phyloP scores from a whole-genome alignment of 257 asterid species.

The Coffea canephora region DNA sequence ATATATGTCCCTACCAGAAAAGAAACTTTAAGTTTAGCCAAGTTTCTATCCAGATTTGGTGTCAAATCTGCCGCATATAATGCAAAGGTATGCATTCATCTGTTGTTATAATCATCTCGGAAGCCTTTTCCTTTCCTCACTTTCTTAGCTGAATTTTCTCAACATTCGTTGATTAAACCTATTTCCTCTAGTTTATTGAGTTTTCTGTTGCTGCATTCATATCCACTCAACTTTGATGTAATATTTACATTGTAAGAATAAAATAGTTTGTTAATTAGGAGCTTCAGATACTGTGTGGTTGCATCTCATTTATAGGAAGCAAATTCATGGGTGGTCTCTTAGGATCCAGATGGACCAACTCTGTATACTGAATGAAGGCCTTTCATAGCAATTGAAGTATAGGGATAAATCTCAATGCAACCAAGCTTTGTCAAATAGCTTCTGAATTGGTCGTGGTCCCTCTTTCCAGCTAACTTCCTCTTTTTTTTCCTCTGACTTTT shows the following conservation, averaged over 20 bases:
- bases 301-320: neutral
- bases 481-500: neutral
- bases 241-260: neutral
- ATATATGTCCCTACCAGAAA: constrained; percentile 74
- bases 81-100: constrained; percentile 56
- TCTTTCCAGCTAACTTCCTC: neutral
- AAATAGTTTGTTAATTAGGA: neutral
- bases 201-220: neutral
- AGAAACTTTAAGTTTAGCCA: constrained; percentile 63
- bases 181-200: neutral
- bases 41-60: constrained; percentile 55
- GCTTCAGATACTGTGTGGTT: neutral
- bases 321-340: neutral
- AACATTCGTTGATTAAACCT: neutral
- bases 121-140: neutral
- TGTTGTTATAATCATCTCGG: constrained; percentile 4
- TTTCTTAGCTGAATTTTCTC: neutral
- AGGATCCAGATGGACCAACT: neutral
- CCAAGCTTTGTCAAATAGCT: neutral
- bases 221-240: too few species aligned
- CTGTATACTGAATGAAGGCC: neutral
- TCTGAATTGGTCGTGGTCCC: neutral
- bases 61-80: constrained; percentile 81
- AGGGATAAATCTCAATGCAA: neutral
- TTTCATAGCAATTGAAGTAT: neutral